Evolutionary conservation across 2,329 filamentous ascomycete species (phyloP).

Genomic region (Penicillium freii): DNA sequence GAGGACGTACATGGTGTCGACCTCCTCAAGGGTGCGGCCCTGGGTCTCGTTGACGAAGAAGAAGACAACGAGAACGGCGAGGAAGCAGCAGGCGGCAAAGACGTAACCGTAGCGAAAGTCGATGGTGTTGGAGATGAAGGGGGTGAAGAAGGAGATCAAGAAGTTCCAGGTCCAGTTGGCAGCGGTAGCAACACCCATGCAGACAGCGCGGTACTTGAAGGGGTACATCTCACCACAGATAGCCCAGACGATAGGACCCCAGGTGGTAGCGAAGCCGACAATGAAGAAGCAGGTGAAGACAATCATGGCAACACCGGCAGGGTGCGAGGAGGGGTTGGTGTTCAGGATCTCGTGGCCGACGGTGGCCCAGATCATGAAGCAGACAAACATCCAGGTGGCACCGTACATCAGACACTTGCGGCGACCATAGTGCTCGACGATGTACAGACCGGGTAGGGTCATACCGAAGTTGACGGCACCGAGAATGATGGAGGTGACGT

Average conservation of each 20-base stretch:
- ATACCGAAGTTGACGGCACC: constrained; percentile 66
- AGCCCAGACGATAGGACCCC: constrained; percentile 60
- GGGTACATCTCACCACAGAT: constrained; percentile 49
- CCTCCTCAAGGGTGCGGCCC: constrained; percentile 72
- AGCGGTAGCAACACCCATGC: constrained; percentile 72
- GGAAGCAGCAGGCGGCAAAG: constrained; percentile 70
- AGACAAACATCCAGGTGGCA: constrained; percentile 66
- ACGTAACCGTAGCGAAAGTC: constrained; percentile 76
- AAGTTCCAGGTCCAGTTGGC: constrained; percentile 81
- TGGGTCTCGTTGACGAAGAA: constrained; percentile 76
- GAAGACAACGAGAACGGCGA: constrained; percentile 65
- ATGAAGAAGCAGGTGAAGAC: constrained; percentile 74
- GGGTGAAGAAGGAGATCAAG: constrained; percentile 73
- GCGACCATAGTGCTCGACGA: constrained; percentile 68
- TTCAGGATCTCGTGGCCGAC: constrained; percentile 53
- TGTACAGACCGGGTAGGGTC: constrained; percentile 66
- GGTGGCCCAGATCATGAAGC: constrained; percentile 59
- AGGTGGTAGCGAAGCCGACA: constrained; percentile 67
- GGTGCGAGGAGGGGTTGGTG: constrained; percentile 40
- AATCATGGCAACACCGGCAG: constrained; percentile 66
- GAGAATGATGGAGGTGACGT: constrained; percentile 66
- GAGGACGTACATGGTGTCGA: constrained; percentile 74
- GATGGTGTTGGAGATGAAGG: constrained; percentile 71
- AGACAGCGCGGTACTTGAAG: constrained; percentile 62
- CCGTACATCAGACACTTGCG: constrained; percentile 66